Percentiles rank a stretch among this genome's conserved stretches.
Evolutionary conservation across 805 yeast genomes (phyloP).

Genomic region (Kluyveromyces nonfermentans): DNA sequence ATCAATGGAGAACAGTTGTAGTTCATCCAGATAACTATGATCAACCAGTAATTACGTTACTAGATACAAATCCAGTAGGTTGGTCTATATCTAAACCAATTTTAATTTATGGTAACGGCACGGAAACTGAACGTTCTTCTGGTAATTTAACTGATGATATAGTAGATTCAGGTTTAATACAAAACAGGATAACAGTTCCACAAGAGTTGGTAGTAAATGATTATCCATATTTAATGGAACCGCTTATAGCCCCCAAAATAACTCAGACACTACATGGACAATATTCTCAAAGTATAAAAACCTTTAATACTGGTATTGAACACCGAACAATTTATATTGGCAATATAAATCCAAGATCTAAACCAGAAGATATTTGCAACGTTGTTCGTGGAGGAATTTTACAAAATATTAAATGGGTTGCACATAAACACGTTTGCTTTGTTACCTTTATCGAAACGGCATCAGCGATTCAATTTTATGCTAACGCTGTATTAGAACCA

Average conservation of each 20-base stretch:
- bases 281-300: conserved; percentile 20
- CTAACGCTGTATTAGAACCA: conserved; percentile 49
- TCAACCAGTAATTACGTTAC: conserved; percentile 11
- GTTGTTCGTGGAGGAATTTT: conserved; percentile 70
- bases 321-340: conserved; percentile 67
- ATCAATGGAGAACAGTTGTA: conserved; percentile 4
- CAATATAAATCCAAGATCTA: conserved; percentile 52
- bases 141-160: conserved; percentile 1
- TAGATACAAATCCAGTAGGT: conserved; percentile 11
- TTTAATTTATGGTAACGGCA: conserved; percentile 2
- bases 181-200: conserved; percentile 8
- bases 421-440: conserved; percentile 52
- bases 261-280: conserved; percentile 25
- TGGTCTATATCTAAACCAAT: conserved; percentile 13
- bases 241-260: conserved; percentile 5
- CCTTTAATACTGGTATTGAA: conserved; percentile 29
- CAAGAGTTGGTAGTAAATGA: conserved; percentile 18
- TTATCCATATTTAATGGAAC: conserved; percentile 3
- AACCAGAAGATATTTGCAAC: conserved; percentile 67
- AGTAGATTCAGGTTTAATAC: not conserved
- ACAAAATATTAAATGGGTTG: conserved; percentile 45
- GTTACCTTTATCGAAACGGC: conserved; percentile 57
- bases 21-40: conserved; percentile 11
- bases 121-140: not conserved
- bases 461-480: conserved; percentile 58